Conservation (phyloP, 345 rosid genomes). For the Rhodamnia argentea region DNA sequence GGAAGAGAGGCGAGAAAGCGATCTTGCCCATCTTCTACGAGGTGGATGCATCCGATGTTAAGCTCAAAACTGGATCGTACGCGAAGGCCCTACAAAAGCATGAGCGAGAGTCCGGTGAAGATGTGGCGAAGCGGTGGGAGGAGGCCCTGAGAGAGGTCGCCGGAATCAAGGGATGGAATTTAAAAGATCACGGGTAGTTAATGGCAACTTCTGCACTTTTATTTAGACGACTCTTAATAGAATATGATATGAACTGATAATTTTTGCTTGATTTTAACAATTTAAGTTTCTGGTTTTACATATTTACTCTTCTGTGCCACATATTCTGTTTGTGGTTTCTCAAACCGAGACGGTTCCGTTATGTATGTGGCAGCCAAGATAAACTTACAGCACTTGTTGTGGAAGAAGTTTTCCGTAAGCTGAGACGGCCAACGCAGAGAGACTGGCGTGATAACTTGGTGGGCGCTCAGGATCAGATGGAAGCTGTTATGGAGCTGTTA, state of each 20-base stretch:
- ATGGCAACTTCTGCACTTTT: rapidly evolving
- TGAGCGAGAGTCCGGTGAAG: not conserved
- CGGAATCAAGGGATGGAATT: not conserved
- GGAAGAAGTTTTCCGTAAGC: not conserved
- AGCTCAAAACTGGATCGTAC: not conserved
- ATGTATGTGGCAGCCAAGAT: not conserved
- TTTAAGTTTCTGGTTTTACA: not conserved
- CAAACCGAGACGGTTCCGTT: not conserved
- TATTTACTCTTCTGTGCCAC: not conserved
- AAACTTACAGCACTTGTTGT: not conserved
- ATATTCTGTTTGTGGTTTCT: not conserved
- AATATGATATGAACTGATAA: not conserved
- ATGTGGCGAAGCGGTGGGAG: not conserved
- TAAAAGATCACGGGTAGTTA: not conserved
- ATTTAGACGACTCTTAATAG: not conserved
- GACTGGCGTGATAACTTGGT: not conserved
- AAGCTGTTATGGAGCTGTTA: not conserved
- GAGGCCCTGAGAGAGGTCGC: not conserved
- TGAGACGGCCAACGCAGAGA: not conserved
- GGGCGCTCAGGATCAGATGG: not conserved
- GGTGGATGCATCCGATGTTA: not conserved
- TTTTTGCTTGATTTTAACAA: not conserved
- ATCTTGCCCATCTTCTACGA: not conserved
- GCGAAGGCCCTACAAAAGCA: not conserved
- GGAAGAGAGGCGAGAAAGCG: not conserved